Evolutionary conservation across 495 filamentous ascomycete genomes (phyloP), one percentile per base, ranked within the genome.

Genomic region (Hypoxylon fragiforme): DNA sequence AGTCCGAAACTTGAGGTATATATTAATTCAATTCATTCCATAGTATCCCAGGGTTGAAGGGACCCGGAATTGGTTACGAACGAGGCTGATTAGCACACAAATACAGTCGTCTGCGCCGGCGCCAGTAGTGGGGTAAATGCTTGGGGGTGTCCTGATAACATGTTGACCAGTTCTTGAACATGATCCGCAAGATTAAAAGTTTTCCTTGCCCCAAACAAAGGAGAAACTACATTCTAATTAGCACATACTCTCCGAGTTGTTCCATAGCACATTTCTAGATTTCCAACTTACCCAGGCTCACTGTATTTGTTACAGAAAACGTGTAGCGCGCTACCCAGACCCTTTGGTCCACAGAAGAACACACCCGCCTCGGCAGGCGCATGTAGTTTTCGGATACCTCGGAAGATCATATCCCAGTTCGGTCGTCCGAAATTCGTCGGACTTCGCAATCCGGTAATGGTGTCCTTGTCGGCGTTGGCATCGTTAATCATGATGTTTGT

Each of bases 401-500:
- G 77, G 69, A 90, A 90, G 45, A 90, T 83, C 76, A 85, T 88
- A 56, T 90, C 86, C 87, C 87, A 90, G 60, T 90, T 89, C 5
- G 87, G 87, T 30, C 87, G 77, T 47, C 87, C 87, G 63, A 90
- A 89, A 68, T 88, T 89, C 34, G 87, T 90, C 35, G 87, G 86
- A 34, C 85, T 83, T 22, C 87, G 76, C 11, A 90, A 75, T 44
- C 87, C 87, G 3, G 87, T 90, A 57, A 90, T 89, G 50, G 85
- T 80, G 67, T 89, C 85, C 67, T 84, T 85, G 64, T 89, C 86
- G 54, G 86, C 86, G 60, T 89, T 86, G 45, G 85, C 86, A 56
- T 90, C 87, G 70, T 90, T 88, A 74, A 89, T 89, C 85, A 89
- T 89, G 75, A 90, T 89, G 62, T 90, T 89, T 7, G 85, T 88